Conservation (phyloP, 805 yeast genomes). For the Geotrichum ghanense region DNA sequence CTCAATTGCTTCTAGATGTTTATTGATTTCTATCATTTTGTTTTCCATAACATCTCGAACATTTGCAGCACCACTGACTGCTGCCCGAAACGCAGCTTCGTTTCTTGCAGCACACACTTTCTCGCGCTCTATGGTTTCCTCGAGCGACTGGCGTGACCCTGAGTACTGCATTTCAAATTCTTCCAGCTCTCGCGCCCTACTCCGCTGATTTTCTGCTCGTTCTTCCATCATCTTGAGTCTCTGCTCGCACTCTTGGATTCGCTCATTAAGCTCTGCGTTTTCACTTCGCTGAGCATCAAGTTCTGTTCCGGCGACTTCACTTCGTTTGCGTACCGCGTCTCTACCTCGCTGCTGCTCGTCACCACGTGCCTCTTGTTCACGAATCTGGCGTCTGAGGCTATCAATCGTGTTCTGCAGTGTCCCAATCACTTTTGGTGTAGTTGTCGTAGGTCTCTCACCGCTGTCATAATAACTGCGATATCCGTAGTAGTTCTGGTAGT, state of each 20-base stretch:
- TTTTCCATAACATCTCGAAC: constrained; percentile 50
- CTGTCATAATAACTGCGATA: neutral
- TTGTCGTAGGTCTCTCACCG: too few relatives aligned
- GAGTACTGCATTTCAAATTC: constrained; percentile 4
- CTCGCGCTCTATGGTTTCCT: constrained; percentile 30
- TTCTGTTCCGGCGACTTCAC: constrained; percentile 12
- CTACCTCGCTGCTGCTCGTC: constrained; percentile 42
- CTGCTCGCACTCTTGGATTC: constrained; percentile 59
- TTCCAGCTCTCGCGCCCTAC: constrained; percentile 2
- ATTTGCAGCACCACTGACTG: constrained; percentile 40
- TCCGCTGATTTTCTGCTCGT: constrained; percentile 24
- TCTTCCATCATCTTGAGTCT: constrained; percentile 55
- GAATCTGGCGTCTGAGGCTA: constrained; percentile 39
- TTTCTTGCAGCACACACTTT: constrained; percentile 34
- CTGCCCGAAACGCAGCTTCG: constrained; percentile 38
- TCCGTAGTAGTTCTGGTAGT: neutral
- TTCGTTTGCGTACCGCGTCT: constrained; percentile 26
- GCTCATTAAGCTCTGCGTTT: constrained; percentile 58
- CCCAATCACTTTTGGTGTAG: constrained; percentile 24
- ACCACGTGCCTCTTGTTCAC: constrained; percentile 28
- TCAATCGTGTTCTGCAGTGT: constrained; percentile 39
- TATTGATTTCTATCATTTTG: constrained; percentile 29
- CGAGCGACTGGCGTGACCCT: constrained; percentile 4
- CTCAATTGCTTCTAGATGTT: constrained; percentile 6
- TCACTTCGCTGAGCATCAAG: constrained; percentile 50